A percentile compares a stretch with the other conserved stretches of the same genome.
Conservation (phyloP, 768 basidiomycete genomes). For the Suillus subluteus region DNA sequence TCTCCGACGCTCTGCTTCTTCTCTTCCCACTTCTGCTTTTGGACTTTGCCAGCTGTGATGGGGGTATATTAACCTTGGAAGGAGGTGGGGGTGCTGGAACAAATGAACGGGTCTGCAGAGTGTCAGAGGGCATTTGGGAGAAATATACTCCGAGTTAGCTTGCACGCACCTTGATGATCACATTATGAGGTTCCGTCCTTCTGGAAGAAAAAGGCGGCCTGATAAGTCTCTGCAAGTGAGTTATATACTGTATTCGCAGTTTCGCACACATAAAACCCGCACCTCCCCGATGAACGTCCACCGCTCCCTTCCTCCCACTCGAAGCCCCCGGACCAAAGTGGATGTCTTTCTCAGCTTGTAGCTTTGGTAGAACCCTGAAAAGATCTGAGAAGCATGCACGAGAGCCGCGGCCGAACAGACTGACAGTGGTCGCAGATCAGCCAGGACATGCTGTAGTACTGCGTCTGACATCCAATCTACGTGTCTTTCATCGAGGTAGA, state of each 20-base stretch:
- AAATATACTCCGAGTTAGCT: constrained; percentile 5
- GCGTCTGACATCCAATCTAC: constrained; percentile 89
- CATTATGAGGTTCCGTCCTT: constrained; percentile 80
- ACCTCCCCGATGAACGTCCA: constrained; percentile 90
- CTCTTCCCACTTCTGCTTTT: constrained; percentile 26
- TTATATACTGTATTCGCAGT: constrained; percentile 12
- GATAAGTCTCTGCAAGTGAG: constrained; percentile 68
- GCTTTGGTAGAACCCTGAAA: constrained; percentile 66
- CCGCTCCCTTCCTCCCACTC: constrained; percentile 65
- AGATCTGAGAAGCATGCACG: constrained; percentile 8
- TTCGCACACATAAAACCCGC: constrained; percentile 12
- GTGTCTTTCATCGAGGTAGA: constrained; percentile 90
- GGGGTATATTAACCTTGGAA: neutral
- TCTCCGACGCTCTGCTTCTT: constrained; percentile 18
- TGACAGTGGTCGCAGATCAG: constrained; percentile 75
- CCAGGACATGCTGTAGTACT: constrained; percentile 78
- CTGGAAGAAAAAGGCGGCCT: constrained; percentile 89
- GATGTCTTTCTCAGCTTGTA: constrained; percentile 59
- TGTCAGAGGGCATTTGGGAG: constrained; percentile 1
- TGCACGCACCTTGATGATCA: constrained; percentile 76
- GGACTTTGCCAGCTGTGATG: constrained; percentile 22
- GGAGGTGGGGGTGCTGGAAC: constrained; percentile 31
- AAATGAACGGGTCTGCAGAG: constrained; percentile 45
- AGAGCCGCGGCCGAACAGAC: constrained; percentile 19
- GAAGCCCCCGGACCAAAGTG: constrained; percentile 41